Base-by-base conservation (phyloP, 208 protist species). In the Phytomonas sp. region DNA sequence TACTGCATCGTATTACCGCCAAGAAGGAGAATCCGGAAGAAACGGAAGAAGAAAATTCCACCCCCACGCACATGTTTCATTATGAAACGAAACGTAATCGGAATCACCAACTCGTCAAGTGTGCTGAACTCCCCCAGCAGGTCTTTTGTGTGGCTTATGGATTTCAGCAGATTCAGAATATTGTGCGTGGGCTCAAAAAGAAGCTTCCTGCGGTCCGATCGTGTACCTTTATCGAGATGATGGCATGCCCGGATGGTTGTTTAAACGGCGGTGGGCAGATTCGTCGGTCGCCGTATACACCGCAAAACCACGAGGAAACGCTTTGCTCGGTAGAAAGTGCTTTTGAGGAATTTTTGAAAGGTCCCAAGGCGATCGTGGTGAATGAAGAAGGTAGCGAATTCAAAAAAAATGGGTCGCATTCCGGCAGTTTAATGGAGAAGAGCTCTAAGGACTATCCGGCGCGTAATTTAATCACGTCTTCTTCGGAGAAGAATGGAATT, bases 111-210 rank as follows among this genome's bases (percentile, higher is more conserved):
- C 70, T 91, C 36, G 73, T 77, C 29, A 82, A 74, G 33, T 76
- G 67, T 32, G 60, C 71, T 6, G 67, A 19, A 2, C 79, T 87
- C 52, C 78, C 84, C 4, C 62, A 60, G 8, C 75, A 87, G 56
- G 73, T 78, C 1, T 87, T 85, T 63, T 98, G 94, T 16, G 71
- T 93, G 14, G 97, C 95, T 10, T 98, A 99, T 75, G 98, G 98
- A 30, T 99, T 99, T 63, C 88, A 98, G 60, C 98, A 99, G 78
- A 99, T 99, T 69, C 97, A 99, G 81, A 99, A 98, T 81, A 70
- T 98, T 11, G 92, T 99, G 29, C 91, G 97, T 19, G 92, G 90
- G 23, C 63, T 99, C 30, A 98, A 98, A 74, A 88, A 78, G 60
- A 76, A 79, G 26, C 74, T 79, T 40, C 69, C 83, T 3, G 66